Percentiles rank a stretch among this genome's conserved stretches.
Conservation (phyloP, 2,329 filamentous ascomycete genomes). For the Penicillium hordei region DNA sequence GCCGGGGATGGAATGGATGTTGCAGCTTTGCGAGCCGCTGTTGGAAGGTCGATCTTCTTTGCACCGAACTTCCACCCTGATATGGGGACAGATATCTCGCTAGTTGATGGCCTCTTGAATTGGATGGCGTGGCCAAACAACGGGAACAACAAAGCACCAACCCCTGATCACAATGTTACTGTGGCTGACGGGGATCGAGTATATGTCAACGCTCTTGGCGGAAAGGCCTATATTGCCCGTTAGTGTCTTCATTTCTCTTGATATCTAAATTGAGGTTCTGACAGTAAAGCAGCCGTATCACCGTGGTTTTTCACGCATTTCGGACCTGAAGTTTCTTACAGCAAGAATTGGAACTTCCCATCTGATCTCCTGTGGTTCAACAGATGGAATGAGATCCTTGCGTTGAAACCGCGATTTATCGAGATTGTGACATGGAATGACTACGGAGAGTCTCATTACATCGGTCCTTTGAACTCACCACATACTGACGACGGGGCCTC, state of each 20-base stretch:
- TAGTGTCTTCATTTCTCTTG: conserved; percentile 14
- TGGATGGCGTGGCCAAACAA: conserved; percentile 49
- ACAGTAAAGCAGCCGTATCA: conserved; percentile 37
- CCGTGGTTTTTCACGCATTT: conserved; percentile 56
- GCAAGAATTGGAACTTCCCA: conserved; percentile 55
- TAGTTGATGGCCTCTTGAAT: conserved; percentile 45
- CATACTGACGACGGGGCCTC: conserved; percentile 43
- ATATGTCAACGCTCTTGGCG: conserved; percentile 36
- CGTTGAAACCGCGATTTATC: conserved; percentile 50
- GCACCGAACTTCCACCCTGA: conserved; percentile 53
- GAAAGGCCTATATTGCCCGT: conserved; percentile 53
- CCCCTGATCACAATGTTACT: conserved; percentile 41
- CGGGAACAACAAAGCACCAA: conserved; percentile 53
- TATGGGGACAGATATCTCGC: conserved; percentile 35
- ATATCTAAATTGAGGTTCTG: neutral
- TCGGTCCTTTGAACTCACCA: conserved; percentile 47
- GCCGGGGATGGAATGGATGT: conserved; percentile 50
- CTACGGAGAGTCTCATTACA: conserved; percentile 58
- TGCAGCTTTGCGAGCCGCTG: conserved; percentile 42
- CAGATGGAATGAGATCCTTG: conserved; percentile 46
- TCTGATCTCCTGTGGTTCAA: conserved; percentile 48
- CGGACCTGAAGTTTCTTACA: conserved; percentile 46
- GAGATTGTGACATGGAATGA: conserved; percentile 53
- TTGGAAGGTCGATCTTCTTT: conserved; percentile 49
- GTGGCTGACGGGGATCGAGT: conserved; percentile 43